Conservation (phyloP, 345 rosid genomes). For the Kernera saxatilis region DNA sequence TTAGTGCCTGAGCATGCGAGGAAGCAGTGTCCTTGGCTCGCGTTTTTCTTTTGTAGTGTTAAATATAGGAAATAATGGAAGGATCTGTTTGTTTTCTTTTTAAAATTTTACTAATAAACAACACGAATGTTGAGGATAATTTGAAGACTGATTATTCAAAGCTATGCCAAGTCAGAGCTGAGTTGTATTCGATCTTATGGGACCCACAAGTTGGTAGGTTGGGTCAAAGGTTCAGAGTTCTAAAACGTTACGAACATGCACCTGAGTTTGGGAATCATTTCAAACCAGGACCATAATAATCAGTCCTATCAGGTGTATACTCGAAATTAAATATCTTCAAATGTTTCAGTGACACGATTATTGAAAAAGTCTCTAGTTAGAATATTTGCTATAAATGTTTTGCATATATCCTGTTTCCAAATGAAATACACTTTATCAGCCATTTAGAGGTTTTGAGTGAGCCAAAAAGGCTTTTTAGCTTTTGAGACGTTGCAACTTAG, state of each 20-base stretch:
- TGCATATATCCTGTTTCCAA: background rate
- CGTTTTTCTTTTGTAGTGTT: background rate
- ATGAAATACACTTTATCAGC: background rate
- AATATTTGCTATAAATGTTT: background rate
- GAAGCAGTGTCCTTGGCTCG: conserved; percentile 63
- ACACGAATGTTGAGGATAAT: background rate
- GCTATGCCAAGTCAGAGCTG: conserved; percentile 1
- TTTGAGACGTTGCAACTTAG: background rate
- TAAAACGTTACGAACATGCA: background rate
- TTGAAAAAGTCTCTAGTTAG: background rate
- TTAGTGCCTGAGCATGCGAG: conserved; percentile 84
- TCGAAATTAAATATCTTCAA: background rate
- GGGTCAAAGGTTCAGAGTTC: background rate
- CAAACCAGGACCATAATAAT: background rate
- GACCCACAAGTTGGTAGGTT: background rate
- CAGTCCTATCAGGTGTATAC: background rate
- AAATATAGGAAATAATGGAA: background rate
- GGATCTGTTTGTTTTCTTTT: background rate
- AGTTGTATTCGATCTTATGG: background rate
- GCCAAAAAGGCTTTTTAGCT: background rate
- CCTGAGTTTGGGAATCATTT: background rate
- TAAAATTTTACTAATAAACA: too few species aligned
- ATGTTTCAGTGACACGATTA: background rate
- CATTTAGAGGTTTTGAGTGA: background rate
- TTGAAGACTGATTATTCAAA: background rate